Evolutionary conservation across 495 filamentous ascomycete species (phyloP).

Genomic region (Aspergillus baeticus): DNA sequence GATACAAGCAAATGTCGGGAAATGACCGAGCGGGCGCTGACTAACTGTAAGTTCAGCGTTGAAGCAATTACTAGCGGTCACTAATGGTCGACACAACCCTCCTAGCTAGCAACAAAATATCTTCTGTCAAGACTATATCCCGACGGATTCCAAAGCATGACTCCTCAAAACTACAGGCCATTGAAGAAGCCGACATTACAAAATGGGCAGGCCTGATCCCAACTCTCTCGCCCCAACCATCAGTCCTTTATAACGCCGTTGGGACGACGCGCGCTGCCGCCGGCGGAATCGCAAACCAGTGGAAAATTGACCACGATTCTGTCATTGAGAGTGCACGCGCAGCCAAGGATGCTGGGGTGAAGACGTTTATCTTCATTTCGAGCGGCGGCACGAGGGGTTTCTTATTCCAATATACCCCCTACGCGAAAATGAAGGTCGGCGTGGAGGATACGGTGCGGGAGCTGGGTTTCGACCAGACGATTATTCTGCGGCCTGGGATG

Average conservation of each 20-base stretch:
- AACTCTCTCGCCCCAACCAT: constrained; percentile 25
- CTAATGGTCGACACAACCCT: constrained; percentile 30
- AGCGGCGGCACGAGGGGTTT: constrained; percentile 33
- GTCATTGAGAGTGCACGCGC: constrained; percentile 46
- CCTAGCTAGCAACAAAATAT: constrained; percentile 40
- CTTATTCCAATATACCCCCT: constrained; percentile 26
- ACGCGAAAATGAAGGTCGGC: constrained; percentile 40
- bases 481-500: constrained; percentile 39
- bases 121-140: constrained; percentile 56
- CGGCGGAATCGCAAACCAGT: constrained; percentile 46
- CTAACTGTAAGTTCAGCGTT: not conserved
- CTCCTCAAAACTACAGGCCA: constrained; percentile 47
- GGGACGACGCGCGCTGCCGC: constrained; percentile 45
- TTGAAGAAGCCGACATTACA: constrained; percentile 27
- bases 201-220: constrained; percentile 36
- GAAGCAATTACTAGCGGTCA: not conserved
- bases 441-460: constrained; percentile 41
- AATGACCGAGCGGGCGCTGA: not conserved
- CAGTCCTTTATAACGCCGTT: constrained; percentile 47
- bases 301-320: constrained; percentile 51
- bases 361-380: constrained; percentile 49
- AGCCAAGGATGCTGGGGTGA: constrained; percentile 49
- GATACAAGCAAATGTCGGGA: too few relatives aligned
- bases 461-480: constrained; percentile 35
- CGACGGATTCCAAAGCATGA: constrained; percentile 47